Evolutionary conservation across 192 early-diverging fungal species (phyloP).

Genomic region (Backusella tarrabulga): DNA sequence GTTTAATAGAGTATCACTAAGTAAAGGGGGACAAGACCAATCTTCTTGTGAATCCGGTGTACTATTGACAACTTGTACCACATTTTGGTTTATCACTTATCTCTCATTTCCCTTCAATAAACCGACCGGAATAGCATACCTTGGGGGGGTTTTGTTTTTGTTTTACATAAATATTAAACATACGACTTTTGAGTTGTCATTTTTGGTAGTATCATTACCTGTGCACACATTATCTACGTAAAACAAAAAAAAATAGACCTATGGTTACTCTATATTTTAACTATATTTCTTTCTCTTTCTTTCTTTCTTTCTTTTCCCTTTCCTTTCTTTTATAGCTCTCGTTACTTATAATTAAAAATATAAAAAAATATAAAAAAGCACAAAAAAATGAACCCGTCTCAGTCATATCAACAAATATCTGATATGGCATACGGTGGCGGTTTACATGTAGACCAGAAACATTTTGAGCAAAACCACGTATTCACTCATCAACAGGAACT

Average conservation of each 20-base stretch:
- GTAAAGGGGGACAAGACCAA: neutral
- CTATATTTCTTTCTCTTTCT: neutral
- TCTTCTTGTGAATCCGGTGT: neutral
- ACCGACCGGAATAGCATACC: neutral
- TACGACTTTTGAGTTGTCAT: constrained; percentile 2
- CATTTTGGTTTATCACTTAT: neutral
- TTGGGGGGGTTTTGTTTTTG: neutral
- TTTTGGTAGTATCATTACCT: constrained; percentile 7
- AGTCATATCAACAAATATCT: neutral
- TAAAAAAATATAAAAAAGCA: neutral
- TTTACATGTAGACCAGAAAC: neutral
- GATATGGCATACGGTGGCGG: neutral
- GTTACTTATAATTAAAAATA: neutral
- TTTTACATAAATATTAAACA: constrained; percentile 8
- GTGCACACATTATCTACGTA: neutral
- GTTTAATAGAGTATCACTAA: neutral
- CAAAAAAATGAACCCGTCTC: neutral
- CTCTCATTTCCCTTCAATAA: neutral
- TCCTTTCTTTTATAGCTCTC: neutral
- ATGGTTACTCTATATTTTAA: neutral
- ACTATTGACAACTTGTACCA: neutral
- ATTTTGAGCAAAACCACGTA: neutral
- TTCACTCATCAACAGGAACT: neutral
- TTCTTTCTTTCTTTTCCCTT: neutral
- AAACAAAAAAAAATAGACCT: neutral